Evolutionary conservation across 768 basidiomycete genomes (phyloP).

Genomic region (Pisolithus microcarpus): DNA sequence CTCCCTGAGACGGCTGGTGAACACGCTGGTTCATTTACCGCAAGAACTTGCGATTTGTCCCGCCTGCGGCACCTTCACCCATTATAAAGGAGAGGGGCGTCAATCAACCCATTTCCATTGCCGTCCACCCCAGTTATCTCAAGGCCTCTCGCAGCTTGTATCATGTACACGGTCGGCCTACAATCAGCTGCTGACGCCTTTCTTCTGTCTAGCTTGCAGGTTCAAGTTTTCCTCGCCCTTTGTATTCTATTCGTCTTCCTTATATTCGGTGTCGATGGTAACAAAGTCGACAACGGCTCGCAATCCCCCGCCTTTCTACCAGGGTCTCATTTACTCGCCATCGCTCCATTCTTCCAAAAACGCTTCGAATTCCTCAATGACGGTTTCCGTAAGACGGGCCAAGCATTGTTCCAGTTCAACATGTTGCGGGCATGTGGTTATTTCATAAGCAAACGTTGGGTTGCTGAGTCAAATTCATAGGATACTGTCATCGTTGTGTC

Average conservation of each 20-base stretch:
- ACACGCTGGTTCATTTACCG: neutral
- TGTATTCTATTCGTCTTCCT: conserved; percentile 34
- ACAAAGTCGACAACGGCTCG: conserved; percentile 39
- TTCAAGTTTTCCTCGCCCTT: conserved; percentile 28
- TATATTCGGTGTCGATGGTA: conserved; percentile 28
- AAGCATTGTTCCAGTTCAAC: conserved; percentile 62
- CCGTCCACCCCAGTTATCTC: conserved; percentile 19
- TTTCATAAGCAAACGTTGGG: conserved; percentile 10
- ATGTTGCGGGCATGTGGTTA: conserved; percentile 50
- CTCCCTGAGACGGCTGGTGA: neutral
- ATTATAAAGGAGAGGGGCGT: conserved; percentile 18
- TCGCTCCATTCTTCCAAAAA: conserved; percentile 59
- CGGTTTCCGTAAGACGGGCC: conserved; percentile 62
- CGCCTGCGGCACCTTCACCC: neutral
- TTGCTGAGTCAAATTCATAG: conserved; percentile 31
- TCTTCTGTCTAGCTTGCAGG: conserved; percentile 27
- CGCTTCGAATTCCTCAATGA: conserved; percentile 69
- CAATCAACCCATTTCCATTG: conserved; percentile 17
- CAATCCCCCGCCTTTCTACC: conserved; percentile 49
- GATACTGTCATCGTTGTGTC: conserved; percentile 71
- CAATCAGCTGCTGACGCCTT: conserved; percentile 32
- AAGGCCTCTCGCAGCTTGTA: conserved; percentile 17
- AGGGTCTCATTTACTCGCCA: conserved; percentile 49
- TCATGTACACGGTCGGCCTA: conserved; percentile 39
- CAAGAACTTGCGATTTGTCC: neutral